Base-by-base conservation (phyloP, 1,284 basidiomycete species). In the Austroboletus niveus region DNA sequence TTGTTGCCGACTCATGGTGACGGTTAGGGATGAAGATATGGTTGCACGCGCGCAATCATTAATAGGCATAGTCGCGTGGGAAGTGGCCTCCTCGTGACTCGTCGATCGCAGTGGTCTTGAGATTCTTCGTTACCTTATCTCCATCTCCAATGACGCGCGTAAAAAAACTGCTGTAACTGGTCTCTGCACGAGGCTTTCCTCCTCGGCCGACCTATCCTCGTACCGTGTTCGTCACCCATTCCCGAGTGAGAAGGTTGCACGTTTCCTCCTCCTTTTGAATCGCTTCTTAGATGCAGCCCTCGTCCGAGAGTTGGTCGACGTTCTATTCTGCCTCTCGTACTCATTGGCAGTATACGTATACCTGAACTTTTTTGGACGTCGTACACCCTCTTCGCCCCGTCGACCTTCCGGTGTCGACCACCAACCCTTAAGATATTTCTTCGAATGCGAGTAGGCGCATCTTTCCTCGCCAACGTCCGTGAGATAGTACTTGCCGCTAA, bases 361-460 rank as follows among this genome's bases (percentile, higher is more conserved):
- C 29, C 56, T 59, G 15, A 14, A 30, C 47, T 24, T 39, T n/a
- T 39, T 20, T 39, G 36, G 8, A 39, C 17, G 10, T 39, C 7
- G 36, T 39, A 20, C 6, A 39, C 8, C 17, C 17, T 6, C 17
- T 39, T 17, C 44, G 35, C 48, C 27, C 22, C 49, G 2, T 52
- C 29, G 36, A 54, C 11, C 5, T n/a, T 53, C 53, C 12, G 49
- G 3, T 1, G 60, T 46, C n/a, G 61, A 59, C 67, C 65, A 72
- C 71, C 69, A 73, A 2, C 68, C 58, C 17, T 30, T 51, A n/a
- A 75, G 66, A 51, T 63, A 61, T 1, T 59, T 58, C 44, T 60
- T 60, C 41, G 65, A 64, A 56, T 77, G 75, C 35, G 66, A 56
- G 49, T 76, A 76, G 10, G 62, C 61, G 54, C 74, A 76, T 22